A percentile compares a stretch with the other conserved stretches of the same genome.
Conservation (phyloP, 768 basidiomycete species). For the Hortiboletus flavorubellus region DNA sequence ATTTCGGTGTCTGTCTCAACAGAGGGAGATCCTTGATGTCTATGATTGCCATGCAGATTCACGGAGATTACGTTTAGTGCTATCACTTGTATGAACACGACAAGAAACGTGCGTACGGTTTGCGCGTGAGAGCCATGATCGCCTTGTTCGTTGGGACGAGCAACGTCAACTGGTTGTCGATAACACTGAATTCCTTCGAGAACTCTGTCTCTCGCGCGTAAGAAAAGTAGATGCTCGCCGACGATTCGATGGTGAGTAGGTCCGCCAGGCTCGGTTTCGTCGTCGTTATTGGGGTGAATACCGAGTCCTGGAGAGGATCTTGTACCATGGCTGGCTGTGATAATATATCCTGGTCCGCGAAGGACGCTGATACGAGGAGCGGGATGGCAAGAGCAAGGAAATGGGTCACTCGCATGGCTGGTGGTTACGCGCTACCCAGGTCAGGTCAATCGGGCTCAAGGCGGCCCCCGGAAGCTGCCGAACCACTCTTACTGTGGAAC, state of each 20-base stretch:
- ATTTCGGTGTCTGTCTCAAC: conserved; percentile 49
- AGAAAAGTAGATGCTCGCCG: conserved; percentile 78
- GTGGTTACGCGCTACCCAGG: background rate
- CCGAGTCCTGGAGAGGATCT: conserved; percentile 4
- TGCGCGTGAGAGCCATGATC: conserved; percentile 72
- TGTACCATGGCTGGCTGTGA: conserved; percentile 16
- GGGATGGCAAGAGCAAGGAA: conserved; percentile 31
- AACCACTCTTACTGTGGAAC: too few relatives aligned
- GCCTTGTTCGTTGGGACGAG: conserved; percentile 88
- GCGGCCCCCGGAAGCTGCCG: conserved; percentile 4
- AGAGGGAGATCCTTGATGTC: conserved; percentile 55
- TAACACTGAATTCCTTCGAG: conserved; percentile 44
- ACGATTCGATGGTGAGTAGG: conserved; percentile 71
- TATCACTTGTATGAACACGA: background rate
- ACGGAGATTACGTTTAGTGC: background rate
- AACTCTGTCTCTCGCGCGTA: conserved; percentile 72
- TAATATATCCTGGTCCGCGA: conserved; percentile 26
- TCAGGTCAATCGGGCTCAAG: background rate
- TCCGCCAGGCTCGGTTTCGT: conserved; percentile 63
- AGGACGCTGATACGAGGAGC: conserved; percentile 29
- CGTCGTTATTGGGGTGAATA: conserved; percentile 38
- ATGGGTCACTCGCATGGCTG: conserved; percentile 15
- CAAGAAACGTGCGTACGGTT: conserved; percentile 59
- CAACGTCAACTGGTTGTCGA: conserved; percentile 44
- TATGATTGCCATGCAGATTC: conserved; percentile 24